Evolutionary conservation across 768 basidiomycete genomes (phyloP), one percentile per base, ranked within the genome.

Genomic region (Leucosporidium yakuticum): DNA sequence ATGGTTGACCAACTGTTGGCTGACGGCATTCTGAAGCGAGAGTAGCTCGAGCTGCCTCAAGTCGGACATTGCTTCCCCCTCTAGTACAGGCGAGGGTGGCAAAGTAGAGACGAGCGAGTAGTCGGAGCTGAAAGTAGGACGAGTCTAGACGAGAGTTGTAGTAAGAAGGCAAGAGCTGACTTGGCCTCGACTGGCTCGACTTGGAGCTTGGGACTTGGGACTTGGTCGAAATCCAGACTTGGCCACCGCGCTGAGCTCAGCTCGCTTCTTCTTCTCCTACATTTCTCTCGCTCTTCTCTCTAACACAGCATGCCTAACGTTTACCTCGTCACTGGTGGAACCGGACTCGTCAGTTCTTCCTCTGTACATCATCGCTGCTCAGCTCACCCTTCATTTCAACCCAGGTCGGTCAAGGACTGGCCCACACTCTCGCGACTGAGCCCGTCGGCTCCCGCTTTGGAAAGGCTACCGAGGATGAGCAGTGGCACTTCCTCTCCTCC

Each of bases 1-100:
- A 77, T 97, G 86, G 75, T 96, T 97, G 79, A 88, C 86, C 56
- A 97, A 85, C 77, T 98, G 94, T 78, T 94, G 91, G 0, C 88
- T 88, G 75, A 99, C 39, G 34, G 36, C 36, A 44, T 39, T 29
- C 39, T 15, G 20, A 17, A 47, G 36, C 20, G 36, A 39, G 44
- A 60, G 59, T 6, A 60, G 27, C 44, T 60, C 59, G 59, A 60
- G 59, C 39, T 39, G 39, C 17, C 39, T 8, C 17, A 44, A 15
- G 17, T 44, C 39, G 17, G 39, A 44, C 39, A 44, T 44, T n/a
- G 39, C 39, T 36, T 44, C 11, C 17, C 11, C 11, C 39, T 7
- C 2, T 44, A 44, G 39, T 44, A 44, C 39, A 44, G 39, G 8
- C 39, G 39, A 12, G 39, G 17, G 39, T 44, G 2, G 14, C n/a